These are phyloP conservation scores for Boletus reticulatus DNA, from an alignment of 768 basidiomycete genomes.

Conservation along the genomic window DNA sequence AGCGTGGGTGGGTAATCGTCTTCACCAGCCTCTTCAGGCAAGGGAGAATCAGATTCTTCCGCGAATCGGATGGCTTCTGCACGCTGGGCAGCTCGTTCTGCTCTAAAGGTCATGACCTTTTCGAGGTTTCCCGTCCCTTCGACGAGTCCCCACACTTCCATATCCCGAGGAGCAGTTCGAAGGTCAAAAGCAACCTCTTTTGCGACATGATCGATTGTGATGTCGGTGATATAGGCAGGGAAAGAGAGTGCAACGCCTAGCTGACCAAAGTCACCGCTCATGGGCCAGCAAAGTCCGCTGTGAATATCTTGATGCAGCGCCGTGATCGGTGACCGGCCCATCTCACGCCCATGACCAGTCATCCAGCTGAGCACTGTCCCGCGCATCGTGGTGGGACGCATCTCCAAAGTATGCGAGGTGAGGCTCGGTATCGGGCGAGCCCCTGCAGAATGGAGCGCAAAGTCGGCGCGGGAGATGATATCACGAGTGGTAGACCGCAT, in stretches of 20 bases:
- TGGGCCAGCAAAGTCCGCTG: slow-evolving; percentile 93
- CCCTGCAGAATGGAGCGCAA: slow-evolving; percentile 80
- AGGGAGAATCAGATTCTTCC: slow-evolving; percentile 26
- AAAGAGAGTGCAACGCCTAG: slow-evolving; percentile 78
- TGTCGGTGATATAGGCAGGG: slow-evolving; percentile 51
- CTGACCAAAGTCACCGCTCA: slow-evolving; percentile 74
- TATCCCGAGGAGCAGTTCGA: slow-evolving; percentile 74
- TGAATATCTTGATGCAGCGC: slow-evolving; percentile 85
- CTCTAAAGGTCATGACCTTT: slow-evolving; percentile 57
- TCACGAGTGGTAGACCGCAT: slow-evolving; percentile 68
- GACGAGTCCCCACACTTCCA: slow-evolving; percentile 91
- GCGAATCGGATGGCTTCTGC: slow-evolving; percentile 34
- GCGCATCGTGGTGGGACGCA: slow-evolving; percentile 51
- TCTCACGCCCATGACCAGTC: slow-evolving; percentile 58
- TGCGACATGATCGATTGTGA: slow-evolving; percentile 89
- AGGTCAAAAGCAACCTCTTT: slow-evolving; percentile 80
- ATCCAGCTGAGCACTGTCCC: slow-evolving; percentile 52
- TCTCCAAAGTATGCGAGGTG: slow-evolving; percentile 76
- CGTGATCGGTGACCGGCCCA: slow-evolving; percentile 81
- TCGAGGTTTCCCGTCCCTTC: slow-evolving; percentile 72
- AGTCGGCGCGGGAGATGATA: slow-evolving; percentile 77
- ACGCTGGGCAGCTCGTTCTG: slow-evolving; percentile 37
- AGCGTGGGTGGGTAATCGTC: slow-evolving; percentile 48
- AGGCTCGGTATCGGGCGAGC: slow-evolving; percentile 78
- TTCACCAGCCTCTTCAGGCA: slow-evolving; percentile 28